phyloP scores from a whole-genome alignment of 2,329 filamentous ascomycete species.

The Trichophaea hybrida region DNA sequence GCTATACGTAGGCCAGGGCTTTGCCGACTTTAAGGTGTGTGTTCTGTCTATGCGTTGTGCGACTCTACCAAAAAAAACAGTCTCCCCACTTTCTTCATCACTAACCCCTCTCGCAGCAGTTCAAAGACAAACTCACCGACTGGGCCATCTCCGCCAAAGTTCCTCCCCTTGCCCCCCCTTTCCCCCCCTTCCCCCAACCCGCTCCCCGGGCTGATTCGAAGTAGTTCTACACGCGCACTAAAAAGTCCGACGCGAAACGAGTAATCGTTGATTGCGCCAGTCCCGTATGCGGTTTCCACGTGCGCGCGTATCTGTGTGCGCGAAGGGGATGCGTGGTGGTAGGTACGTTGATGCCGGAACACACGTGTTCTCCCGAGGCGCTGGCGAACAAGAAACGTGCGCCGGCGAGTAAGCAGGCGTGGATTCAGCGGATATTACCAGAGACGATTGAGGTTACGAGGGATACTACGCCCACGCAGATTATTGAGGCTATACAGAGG shows the following conservation, averaged over 20 bases:
- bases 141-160: constrained; percentile 1
- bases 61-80: not conserved
- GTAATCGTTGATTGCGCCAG: constrained; percentile 4
- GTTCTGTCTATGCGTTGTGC: not conserved
- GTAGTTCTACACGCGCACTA: constrained; percentile 1
- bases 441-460: not conserved
- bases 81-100: not conserved
- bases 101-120: not conserved
- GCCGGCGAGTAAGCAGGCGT: not conserved
- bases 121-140: constrained; percentile 2
- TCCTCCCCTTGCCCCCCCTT: not conserved
- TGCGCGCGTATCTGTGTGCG: not conserved
- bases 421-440: constrained; percentile 3
- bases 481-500: constrained; percentile 3
- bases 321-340: not conserved
- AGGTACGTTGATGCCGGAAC: constrained; percentile 3
- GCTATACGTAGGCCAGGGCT: not conserved
- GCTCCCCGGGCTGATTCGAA: not conserved
- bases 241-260: constrained; percentile 2
- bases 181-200: not conserved
- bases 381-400: constrained; percentile 3
- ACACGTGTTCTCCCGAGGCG: not conserved
- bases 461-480: constrained; percentile 4
- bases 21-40: constrained; percentile 2
- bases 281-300: constrained; percentile 1